phyloP scores from a whole-genome alignment of 257 asterid genomes.

The Linaria vulgaris region DNA sequence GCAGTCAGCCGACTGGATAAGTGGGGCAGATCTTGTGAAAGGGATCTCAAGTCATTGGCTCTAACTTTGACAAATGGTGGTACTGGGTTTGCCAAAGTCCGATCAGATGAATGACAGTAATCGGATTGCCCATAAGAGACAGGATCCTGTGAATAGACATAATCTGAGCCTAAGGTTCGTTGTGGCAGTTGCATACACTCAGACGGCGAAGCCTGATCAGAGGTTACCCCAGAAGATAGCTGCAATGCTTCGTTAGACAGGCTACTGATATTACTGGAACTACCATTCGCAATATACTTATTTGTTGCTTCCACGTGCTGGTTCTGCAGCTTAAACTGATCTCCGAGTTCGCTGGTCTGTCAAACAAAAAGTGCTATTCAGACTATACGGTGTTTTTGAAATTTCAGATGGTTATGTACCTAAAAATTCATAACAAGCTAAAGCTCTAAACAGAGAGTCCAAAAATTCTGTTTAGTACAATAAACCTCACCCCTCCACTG shows the following conservation, averaged over 20 bases:
- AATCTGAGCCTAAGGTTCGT: conserved; percentile 32
- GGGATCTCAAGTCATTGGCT: conserved; percentile 37
- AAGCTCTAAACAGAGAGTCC: not conserved
- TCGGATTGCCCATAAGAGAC: conserved; percentile 43
- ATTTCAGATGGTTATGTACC: not conserved
- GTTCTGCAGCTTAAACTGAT: conserved; percentile 46
- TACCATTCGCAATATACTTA: conserved; percentile 32
- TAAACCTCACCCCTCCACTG: no score
- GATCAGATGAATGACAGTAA: conserved; percentile 43
- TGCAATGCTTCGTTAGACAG: conserved; percentile 36
- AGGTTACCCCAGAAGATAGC: conserved; percentile 35
- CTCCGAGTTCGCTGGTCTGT: conserved; percentile 48
- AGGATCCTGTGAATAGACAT: conserved; percentile 41
- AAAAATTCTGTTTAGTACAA: no score
- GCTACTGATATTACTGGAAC: conserved; percentile 35
- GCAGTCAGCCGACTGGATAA: conserved; percentile 39
- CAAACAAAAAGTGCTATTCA: conserved; percentile 24
- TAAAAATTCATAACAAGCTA: conserved; percentile 1
- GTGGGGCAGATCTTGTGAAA: conserved; percentile 46
- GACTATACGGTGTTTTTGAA: no score
- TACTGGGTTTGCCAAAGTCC: conserved; percentile 34
- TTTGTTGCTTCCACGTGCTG: conserved; percentile 43
- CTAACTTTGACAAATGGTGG: conserved; percentile 45
- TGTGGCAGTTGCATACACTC: conserved; percentile 38
- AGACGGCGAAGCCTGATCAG: conserved; percentile 38